Evolutionary conservation across 805 yeast species (phyloP).

Genomic region (Hanseniaspora nectarophila): DNA sequence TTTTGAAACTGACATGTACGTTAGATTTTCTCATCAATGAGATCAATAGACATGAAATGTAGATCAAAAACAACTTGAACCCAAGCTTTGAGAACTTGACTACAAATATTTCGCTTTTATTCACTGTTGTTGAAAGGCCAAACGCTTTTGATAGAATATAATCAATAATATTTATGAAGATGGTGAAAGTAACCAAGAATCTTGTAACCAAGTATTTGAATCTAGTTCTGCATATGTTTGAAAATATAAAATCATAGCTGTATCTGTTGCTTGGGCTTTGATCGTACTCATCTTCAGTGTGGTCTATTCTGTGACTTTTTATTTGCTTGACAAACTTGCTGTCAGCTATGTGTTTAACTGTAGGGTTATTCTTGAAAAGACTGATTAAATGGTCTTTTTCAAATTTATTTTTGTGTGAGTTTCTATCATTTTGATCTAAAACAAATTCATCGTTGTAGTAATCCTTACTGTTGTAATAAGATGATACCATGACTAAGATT

Average conservation of each 20-base stretch:
- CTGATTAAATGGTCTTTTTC: not conserved
- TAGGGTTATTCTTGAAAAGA: not conserved
- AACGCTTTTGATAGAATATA: not conserved
- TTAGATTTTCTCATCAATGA: conserved; percentile 33
- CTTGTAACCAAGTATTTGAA: conserved; percentile 32
- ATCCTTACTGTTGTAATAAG: not conserved
- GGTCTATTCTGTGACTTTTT: not conserved
- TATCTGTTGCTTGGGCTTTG: conserved; percentile 18
- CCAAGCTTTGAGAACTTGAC: not conserved
- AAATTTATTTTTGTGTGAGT: not conserved
- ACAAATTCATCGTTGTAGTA: not conserved
- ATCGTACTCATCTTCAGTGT: not conserved
- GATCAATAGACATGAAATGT: conserved; percentile 27
- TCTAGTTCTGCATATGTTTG: conserved; percentile 32
- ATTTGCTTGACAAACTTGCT: conserved; percentile 1
- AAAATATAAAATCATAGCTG: conserved; percentile 31
- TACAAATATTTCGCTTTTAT: not conserved
- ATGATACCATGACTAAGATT: not conserved
- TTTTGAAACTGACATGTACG: conserved; percentile 29
- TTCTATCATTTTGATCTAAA: not conserved
- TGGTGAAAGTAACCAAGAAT: conserved; percentile 25
- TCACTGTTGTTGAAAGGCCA: too few relatives aligned
- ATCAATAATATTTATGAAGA: not conserved
- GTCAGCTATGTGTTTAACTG: conserved; percentile 6
- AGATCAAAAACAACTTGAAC: conserved; percentile 16